Percentiles rank a stretch among this genome's conserved stretches.
These are phyloP conservation scores for Tetradesmus lagerheimii DNA, from an alignment of 139 green algal genomes.

Conservation along the genomic window DNA sequence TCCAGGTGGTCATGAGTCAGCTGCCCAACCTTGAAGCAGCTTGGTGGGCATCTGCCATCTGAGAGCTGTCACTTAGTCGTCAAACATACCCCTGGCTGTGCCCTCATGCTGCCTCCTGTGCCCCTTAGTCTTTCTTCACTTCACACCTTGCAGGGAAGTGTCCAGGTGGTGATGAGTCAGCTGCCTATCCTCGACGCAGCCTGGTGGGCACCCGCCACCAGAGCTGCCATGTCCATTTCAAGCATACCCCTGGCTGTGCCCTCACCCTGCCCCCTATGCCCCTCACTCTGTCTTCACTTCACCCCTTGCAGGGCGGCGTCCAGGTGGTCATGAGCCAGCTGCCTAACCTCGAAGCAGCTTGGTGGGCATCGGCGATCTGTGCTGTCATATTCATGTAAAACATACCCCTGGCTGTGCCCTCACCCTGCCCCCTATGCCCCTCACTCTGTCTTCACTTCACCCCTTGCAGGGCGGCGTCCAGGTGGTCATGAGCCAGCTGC, in stretches of 20 bases:
- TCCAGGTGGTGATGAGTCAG: constrained; percentile 51
- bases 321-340: constrained; percentile 52
- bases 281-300: neutral
- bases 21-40: neutral
- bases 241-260: too few species aligned
- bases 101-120: too few species aligned
- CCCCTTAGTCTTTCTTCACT: neutral
- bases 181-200: constrained; percentile 52
- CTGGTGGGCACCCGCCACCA: constrained; percentile 57
- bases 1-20: neutral
- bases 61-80: too few species aligned
- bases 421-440: too few species aligned
- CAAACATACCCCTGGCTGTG: too few species aligned
- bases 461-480: neutral
- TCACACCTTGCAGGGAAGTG: neutral
- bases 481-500: neutral
- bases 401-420: too few species aligned
- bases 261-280: too few species aligned
- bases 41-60: neutral
- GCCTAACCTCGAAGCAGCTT: constrained; percentile 55
- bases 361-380: constrained; percentile 59
- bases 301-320: neutral
- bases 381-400: constrained; percentile 54
- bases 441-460: neutral
- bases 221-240: constrained; percentile 55